phyloP scores from a whole-genome alignment of 331 rosid species.

The Quercus lobata region DNA sequence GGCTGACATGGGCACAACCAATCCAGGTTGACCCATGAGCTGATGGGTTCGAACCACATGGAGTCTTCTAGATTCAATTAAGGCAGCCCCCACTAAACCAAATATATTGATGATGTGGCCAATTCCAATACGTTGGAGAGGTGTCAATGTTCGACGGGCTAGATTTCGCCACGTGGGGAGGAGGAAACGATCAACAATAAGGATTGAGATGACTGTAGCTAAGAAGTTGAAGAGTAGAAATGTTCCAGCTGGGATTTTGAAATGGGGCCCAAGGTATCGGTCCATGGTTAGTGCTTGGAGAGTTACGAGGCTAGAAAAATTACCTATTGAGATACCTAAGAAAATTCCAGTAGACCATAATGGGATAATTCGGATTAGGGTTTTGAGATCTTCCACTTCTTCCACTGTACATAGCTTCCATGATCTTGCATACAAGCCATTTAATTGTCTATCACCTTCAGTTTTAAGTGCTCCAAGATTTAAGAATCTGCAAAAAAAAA shows the following conservation, averaged over 20 bases:
- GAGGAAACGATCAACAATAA: too few species aligned
- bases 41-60: not conserved
- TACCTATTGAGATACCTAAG: constrained; percentile 15
- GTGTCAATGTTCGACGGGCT: not conserved
- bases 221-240: constrained; percentile 21
- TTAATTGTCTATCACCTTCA: constrained; percentile 3
- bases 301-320: constrained; percentile 1
- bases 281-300: constrained; percentile 35
- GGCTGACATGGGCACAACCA: constrained; percentile 22
- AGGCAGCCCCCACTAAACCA: constrained; percentile 5
- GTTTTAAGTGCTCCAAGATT: constrained; percentile 25
- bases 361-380: constrained; percentile 18
- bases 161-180: not conserved
- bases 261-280: constrained; percentile 13
- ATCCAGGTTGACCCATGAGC: not conserved
- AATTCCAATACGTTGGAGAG: constrained; percentile 20
- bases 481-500: constrained; percentile 5
- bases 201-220: constrained; percentile 11
- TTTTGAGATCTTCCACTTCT: constrained; percentile 39
- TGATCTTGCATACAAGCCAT: constrained; percentile 16
- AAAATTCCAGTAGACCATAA: constrained; percentile 30
- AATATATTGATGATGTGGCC: constrained; percentile 15
- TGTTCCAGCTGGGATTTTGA: constrained; percentile 24
- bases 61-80: constrained; percentile 20
- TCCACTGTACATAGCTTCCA: constrained; percentile 25